These are phyloP conservation scores for Verruconis gallopava DNA, from an alignment of 2,329 filamentous ascomycete species.

Conservation along the genomic window DNA sequence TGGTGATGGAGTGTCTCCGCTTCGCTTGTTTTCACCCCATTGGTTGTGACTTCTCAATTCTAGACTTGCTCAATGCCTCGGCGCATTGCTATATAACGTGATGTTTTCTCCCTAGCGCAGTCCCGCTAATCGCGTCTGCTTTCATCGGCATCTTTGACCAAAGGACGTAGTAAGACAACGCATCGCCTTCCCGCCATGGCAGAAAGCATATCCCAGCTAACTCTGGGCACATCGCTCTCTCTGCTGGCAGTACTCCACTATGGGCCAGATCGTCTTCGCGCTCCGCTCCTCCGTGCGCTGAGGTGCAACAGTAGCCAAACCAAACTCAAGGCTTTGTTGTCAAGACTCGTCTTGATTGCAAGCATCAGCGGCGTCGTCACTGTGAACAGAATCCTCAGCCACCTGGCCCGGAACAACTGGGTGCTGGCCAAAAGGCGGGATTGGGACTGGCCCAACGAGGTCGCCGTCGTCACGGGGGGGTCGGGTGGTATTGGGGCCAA, in stretches of 20 bases:
- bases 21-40: no score
- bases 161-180: no score
- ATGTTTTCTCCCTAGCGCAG: no score
- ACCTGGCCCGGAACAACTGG: conserved; percentile 24
- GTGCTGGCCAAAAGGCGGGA: conserved; percentile 22
- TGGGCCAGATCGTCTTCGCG: conserved; percentile 16
- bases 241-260: conserved; percentile 21
- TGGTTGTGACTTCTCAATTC: no score
- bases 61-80: no score
- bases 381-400: conserved; percentile 19
- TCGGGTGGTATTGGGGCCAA: conserved; percentile 26
- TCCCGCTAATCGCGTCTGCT: no score
- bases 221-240: conserved; percentile 15
- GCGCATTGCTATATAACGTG: no score
- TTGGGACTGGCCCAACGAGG: conserved; percentile 24
- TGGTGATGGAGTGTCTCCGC: no score
- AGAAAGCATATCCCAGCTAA: no score
- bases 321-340: conserved; percentile 17
- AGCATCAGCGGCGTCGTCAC: conserved; percentile 20
- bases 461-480: conserved; percentile 24
- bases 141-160: no score
- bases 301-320: conserved; percentile 11
- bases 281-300: conserved; percentile 13
- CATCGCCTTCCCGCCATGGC: no score
- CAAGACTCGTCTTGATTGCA: conserved; percentile 6